phyloP scores from a whole-genome alignment of 2,329 filamentous ascomycete genomes.

The Hymenoscyphus infarciens region DNA sequence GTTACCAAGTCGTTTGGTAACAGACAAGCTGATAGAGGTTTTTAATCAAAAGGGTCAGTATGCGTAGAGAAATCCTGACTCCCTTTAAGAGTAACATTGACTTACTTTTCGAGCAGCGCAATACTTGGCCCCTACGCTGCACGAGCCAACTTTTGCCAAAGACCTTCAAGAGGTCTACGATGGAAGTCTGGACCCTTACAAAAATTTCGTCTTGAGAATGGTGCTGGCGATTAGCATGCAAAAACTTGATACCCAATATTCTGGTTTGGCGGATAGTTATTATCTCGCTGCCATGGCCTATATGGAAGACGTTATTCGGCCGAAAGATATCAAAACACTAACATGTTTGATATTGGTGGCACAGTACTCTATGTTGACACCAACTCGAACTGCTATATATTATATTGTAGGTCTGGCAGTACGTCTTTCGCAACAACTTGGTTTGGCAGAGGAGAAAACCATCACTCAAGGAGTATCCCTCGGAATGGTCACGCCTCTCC shows the following conservation, averaged over 20 bases:
- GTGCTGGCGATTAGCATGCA: constrained; percentile 93
- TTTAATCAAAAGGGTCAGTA: constrained; percentile 77
- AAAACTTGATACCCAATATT: constrained; percentile 83
- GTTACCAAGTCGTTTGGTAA: constrained; percentile 70
- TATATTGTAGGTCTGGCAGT: constrained; percentile 88
- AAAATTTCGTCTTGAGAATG: constrained; percentile 86
- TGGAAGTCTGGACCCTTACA: constrained; percentile 71
- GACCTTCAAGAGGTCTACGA: constrained; percentile 80
- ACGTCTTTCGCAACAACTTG: constrained; percentile 83
- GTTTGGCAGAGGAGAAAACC: constrained; percentile 84
- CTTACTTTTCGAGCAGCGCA: constrained; percentile 57
- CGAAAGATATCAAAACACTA: constrained; percentile 86
- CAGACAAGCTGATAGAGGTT: constrained; percentile 75
- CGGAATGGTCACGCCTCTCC: constrained; percentile 62
- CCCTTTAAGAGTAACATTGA: not conserved
- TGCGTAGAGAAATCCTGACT: not conserved
- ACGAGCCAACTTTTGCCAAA: constrained; percentile 72
- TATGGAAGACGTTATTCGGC: constrained; percentile 76
- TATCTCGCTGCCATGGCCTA: constrained; percentile 85
- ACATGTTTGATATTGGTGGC: constrained; percentile 86
- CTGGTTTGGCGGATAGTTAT: constrained; percentile 92
- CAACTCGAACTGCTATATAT: constrained; percentile 87
- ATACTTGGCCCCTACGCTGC: constrained; percentile 80
- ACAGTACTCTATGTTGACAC: constrained; percentile 88
- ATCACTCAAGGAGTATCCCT: constrained; percentile 59